Evolutionary conservation across 345 rosid species (phyloP).

Genomic region (Odontarrhena argentea): DNA sequence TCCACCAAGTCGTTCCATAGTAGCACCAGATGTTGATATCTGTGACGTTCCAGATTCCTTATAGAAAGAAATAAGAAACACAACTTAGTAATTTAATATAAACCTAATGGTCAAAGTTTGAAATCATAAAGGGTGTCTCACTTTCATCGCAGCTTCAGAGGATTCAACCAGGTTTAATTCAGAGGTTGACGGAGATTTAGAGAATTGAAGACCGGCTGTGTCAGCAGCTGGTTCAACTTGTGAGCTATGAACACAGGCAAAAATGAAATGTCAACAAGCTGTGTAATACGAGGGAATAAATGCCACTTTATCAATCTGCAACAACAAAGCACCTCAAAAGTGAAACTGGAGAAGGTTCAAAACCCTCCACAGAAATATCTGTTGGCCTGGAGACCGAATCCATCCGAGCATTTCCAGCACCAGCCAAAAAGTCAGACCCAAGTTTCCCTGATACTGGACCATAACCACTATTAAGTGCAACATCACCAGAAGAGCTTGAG

Average conservation of each 20-base stretch:
- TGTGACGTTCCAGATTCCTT: constrained; percentile 62
- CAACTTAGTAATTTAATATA: constrained; percentile 20
- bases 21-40: constrained; percentile 52
- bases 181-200: constrained; percentile 51
- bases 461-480: constrained; percentile 51
- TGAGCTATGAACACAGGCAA: constrained; percentile 56
- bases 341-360: constrained; percentile 58
- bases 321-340: constrained; percentile 54
- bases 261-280: constrained; percentile 21
- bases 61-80: constrained; percentile 17
- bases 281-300: constrained; percentile 1
- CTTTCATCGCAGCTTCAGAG: constrained; percentile 52
- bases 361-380: constrained; percentile 63
- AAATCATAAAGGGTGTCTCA: constrained; percentile 33
- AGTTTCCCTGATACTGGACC: constrained; percentile 59
- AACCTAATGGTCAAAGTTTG: constrained; percentile 21
- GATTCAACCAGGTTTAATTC: constrained; percentile 57
- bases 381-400: constrained; percentile 59
- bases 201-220: constrained; percentile 47
- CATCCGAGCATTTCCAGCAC: constrained; percentile 51
- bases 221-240: constrained; percentile 57
- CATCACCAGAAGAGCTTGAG: constrained; percentile 57
- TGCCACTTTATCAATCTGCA: not conserved
- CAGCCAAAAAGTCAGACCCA: constrained; percentile 53
- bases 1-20: constrained; percentile 67